Conservation (phyloP, 2,329 filamentous ascomycete genomes). For the Colletotrichum lini region DNA sequence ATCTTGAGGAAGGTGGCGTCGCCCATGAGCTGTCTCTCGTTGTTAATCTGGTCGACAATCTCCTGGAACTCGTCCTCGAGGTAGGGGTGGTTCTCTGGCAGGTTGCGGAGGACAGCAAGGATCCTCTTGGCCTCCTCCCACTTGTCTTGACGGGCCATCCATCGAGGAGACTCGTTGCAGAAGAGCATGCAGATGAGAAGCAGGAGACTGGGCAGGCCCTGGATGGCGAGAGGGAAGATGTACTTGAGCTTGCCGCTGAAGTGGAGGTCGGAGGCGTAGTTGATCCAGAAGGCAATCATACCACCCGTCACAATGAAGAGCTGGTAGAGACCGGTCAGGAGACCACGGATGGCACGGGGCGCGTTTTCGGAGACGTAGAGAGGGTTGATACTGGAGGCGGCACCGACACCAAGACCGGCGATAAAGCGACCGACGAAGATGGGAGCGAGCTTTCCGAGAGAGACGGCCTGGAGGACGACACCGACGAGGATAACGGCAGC, state of each 20-base stretch:
- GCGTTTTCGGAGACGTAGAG: slow-evolving; percentile 65
- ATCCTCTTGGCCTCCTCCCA: slow-evolving; percentile 73
- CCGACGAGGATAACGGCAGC: slow-evolving; percentile 70
- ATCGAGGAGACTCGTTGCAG: slow-evolving; percentile 76
- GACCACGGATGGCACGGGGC: slow-evolving; percentile 60
- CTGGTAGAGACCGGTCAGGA: slow-evolving; percentile 61
- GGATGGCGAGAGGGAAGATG: slow-evolving; percentile 71
- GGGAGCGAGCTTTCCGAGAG: slow-evolving; percentile 68
- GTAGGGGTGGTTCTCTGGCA: slow-evolving; percentile 67
- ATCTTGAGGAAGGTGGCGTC: slow-evolving; percentile 65
- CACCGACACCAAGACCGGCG: slow-evolving; percentile 65
- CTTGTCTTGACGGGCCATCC: slow-evolving; percentile 74
- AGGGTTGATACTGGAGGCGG: slow-evolving; percentile 61
- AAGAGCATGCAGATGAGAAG: slow-evolving; percentile 73
- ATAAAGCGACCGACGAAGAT: slow-evolving; percentile 76
- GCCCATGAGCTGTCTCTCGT: slow-evolving; percentile 67
- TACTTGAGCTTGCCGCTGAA: slow-evolving; percentile 44
- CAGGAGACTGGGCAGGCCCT: slow-evolving; percentile 73
- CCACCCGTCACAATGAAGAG: slow-evolving; percentile 62
- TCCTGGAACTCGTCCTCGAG: slow-evolving; percentile 69
- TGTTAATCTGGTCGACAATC: slow-evolving; percentile 68
- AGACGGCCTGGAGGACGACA: slow-evolving; percentile 72
- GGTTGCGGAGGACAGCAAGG: slow-evolving; percentile 69
- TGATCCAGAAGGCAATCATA: slow-evolving; percentile 64
- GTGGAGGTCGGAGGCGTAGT: slow-evolving; percentile 63